Base-by-base conservation (phyloP, 345 rosid species). In the Alliaria petiolata region DNA sequence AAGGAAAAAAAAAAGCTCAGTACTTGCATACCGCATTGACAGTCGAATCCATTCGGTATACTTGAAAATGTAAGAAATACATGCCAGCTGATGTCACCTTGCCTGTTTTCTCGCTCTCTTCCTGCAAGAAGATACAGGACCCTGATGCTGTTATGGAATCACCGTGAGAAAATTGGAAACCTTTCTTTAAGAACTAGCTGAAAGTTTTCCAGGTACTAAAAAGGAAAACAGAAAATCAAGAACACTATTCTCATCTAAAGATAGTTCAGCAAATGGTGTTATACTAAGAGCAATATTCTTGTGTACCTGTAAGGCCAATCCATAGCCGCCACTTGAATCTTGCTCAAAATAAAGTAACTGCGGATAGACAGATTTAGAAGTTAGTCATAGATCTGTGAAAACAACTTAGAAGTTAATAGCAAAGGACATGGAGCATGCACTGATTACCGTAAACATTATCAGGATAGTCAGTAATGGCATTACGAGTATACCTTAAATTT, bases 51-150 rank as follows among this genome's bases (percentile, higher is more conserved):
- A 93, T 87, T 78, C 98, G 84, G 82, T 93, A 93, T 31, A 93
- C 98, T 89, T 91, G 98, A 84, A 91, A 93, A 83, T 89, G 98
- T 49, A 93, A 85, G 82, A 93, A 93, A 76, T 93, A 93, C 98
- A 93, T 93, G 71, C 98, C 98, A 20, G 90, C 92, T 64, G 98
- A 91, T 42, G 98, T 93, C 79, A 74, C 85, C 81, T 91, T 93
- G 80, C 98, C 97, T 16, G 98, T 76, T 78, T 93, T 93, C 82
- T 93, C 98, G 16, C 97, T 89, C 65, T 93, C 98, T 83, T 93
- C 98, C 98, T 93, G 87, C 53, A 76, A 22, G 45, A 33, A 63
- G 22, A 76, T 43, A 75, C 14, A 19, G 25, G 33, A 28, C 22
- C 14, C 3, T 30, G 2, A 33, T 50, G 25, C 22, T 10, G 22